A percentile compares a stretch with the other conserved stretches of the same genome.
phyloP scores from a whole-genome alignment of 2,329 filamentous ascomycete genomes.

The Dothistroma pini region DNA sequence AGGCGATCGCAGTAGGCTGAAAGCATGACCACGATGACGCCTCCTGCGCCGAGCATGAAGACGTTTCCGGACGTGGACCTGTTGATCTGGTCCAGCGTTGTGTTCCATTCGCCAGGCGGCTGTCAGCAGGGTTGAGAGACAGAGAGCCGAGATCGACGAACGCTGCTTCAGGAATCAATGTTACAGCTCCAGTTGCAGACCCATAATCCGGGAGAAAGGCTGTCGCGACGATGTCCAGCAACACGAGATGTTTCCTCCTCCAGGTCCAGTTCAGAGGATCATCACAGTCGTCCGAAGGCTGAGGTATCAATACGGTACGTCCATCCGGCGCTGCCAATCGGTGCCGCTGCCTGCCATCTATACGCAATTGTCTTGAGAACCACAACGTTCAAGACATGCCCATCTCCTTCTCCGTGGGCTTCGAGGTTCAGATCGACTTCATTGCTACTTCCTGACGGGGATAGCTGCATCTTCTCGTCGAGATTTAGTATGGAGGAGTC shows the following conservation, averaged over 20 bases:
- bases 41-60: slow-evolving; percentile 45
- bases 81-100: slow-evolving; percentile 9
- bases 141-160: neutral
- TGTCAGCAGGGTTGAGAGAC: neutral
- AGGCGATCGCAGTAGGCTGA: slow-evolving; percentile 45
- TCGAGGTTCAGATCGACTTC: slow-evolving; percentile 20
- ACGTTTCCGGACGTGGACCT: slow-evolving; percentile 11
- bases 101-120: slow-evolving; percentile 7
- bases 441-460: neutral
- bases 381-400: slow-evolving; percentile 35
- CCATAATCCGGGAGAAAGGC: slow-evolving; percentile 16
- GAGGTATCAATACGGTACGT: slow-evolving; percentile 25
- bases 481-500: neutral
- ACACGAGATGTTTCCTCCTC: slow-evolving; percentile 40
- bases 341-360: slow-evolving; percentile 38
- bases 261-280: slow-evolving; percentile 29
- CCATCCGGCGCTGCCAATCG: slow-evolving; percentile 32
- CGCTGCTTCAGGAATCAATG: slow-evolving; percentile 12
- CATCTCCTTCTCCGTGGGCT: slow-evolving; percentile 28
- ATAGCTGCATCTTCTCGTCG: neutral
- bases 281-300: slow-evolving; percentile 19
- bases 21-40: slow-evolving; percentile 41
- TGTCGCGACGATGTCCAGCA: slow-evolving; percentile 23
- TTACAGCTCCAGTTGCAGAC: slow-evolving; percentile 12
- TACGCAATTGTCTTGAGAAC: slow-evolving; percentile 34